phyloP scores from a whole-genome alignment of 2,329 filamentous ascomycete genomes.

The Xylariales sp. region DNA sequence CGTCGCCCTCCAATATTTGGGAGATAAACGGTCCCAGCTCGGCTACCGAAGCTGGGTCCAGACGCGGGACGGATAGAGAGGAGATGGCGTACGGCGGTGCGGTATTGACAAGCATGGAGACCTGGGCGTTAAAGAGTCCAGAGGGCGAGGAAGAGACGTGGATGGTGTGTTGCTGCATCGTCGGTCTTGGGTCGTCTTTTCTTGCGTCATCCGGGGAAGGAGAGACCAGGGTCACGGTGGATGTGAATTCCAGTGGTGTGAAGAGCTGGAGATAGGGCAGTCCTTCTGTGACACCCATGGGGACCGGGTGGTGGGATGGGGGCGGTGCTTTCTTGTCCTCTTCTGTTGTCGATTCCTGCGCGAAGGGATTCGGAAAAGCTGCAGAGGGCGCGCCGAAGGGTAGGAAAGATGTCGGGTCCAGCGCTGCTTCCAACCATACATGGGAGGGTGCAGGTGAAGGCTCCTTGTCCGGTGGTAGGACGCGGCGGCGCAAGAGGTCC shows the following conservation, averaged over 20 bases:
- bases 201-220: slow-evolving; percentile 16
- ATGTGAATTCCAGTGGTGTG: slow-evolving; percentile 60
- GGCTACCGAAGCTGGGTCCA: slow-evolving; percentile 53
- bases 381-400: slow-evolving; percentile 40
- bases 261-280: slow-evolving; percentile 68
- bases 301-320: slow-evolving; percentile 61
- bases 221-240: slow-evolving; percentile 44
- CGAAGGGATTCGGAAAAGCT: slow-evolving; percentile 19
- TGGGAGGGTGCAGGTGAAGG: slow-evolving; percentile 26
- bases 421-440: slow-evolving; percentile 42
- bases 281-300: slow-evolving; percentile 59
- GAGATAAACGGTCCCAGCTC: slow-evolving; percentile 55
- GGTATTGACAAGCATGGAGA: slow-evolving; percentile 57
- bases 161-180: slow-evolving; percentile 53
- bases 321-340: slow-evolving; percentile 34
- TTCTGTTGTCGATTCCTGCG: slow-evolving; percentile 17
- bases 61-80: slow-evolving; percentile 45
- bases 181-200: slow-evolving; percentile 19
- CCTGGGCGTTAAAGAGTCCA: slow-evolving; percentile 51
- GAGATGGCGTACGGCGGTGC: slow-evolving; percentile 45
- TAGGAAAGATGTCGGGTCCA: slow-evolving; percentile 48
- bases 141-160: slow-evolving; percentile 43
- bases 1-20: slow-evolving; percentile 29
- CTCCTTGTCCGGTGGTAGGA: slow-evolving; percentile 32
- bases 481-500: slow-evolving; percentile 36